A percentile compares a stretch with the other conserved stretches of the same genome.
Evolutionary conservation across 768 basidiomycete genomes (phyloP).

Genomic region (Chalciporus chontae): DNA sequence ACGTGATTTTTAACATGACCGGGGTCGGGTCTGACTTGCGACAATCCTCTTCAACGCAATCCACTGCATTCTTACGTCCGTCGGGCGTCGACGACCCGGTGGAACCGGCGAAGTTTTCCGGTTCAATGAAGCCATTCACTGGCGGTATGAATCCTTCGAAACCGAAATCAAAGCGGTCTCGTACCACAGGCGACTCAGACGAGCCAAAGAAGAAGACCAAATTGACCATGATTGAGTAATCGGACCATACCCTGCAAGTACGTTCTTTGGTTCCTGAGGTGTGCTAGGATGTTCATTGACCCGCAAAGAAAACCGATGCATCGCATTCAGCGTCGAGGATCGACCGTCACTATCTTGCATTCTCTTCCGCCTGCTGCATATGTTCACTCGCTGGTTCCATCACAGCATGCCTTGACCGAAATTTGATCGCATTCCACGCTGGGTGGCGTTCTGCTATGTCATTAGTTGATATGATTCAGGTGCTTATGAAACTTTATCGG

Average conservation of each 20-base stretch:
- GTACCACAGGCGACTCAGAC: slow-evolving; percentile 14
- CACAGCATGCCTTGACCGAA: slow-evolving; percentile 19
- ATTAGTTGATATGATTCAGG: slow-evolving; percentile 22
- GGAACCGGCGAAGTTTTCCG: slow-evolving; percentile 6
- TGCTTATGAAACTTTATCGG: slow-evolving; percentile 30
- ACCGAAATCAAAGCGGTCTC: slow-evolving; percentile 23
- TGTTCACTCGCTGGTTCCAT: slow-evolving; percentile 15
- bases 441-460: slow-evolving; percentile 16
- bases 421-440: slow-evolving; percentile 12
- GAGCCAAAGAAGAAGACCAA: slow-evolving; percentile 26
- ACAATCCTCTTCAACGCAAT: slow-evolving; percentile 20
- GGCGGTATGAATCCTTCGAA: slow-evolving; percentile 7
- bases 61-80: slow-evolving; percentile 18
- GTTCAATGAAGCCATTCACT: slow-evolving; percentile 6
- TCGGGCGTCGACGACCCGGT: slow-evolving; percentile 21
- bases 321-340: slow-evolving; percentile 17
- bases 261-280: slow-evolving; percentile 20
- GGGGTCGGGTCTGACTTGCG: slow-evolving; percentile 51
- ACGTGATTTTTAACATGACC: slow-evolving; percentile 43
- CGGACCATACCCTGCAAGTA: slow-evolving; percentile 11
- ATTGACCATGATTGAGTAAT: slow-evolving; percentile 24
- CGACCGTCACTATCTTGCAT: slow-evolving; percentile 11
- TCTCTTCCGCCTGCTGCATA: slow-evolving; percentile 6
- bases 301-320: slow-evolving; percentile 13
- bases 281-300: slow-evolving; percentile 13